These are phyloP conservation scores for Spiraea crenata DNA, from an alignment of 331 rosid species.

Conservation along the genomic window DNA sequence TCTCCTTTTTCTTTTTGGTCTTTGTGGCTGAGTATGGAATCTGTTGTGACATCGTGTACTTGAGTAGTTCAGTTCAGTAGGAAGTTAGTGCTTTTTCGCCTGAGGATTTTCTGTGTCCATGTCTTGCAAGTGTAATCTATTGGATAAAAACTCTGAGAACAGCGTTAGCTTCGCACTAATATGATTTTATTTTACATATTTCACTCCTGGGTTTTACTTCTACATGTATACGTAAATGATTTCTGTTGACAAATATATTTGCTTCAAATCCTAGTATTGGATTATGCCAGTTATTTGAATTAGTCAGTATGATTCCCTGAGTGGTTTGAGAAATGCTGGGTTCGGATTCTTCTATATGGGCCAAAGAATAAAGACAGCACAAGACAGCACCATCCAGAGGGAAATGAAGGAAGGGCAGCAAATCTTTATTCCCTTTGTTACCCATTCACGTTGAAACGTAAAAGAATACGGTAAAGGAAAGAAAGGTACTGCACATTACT, in stretches of 20 bases:
- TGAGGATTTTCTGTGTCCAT: slow-evolving; percentile 27
- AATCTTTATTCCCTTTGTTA: not conserved
- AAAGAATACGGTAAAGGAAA: not conserved
- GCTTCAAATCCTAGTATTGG: too few species aligned
- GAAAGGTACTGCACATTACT: not conserved
- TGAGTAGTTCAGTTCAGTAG: slow-evolving; percentile 37
- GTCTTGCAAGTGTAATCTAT: slow-evolving; percentile 70
- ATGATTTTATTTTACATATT: slow-evolving; percentile 19
- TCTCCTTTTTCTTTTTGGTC: not conserved
- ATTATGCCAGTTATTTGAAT: too few species aligned
- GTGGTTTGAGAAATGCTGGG: too few species aligned
- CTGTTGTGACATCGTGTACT: slow-evolving; percentile 43
- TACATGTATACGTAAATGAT: too few species aligned
- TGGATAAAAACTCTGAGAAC: slow-evolving; percentile 38
- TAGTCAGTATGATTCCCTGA: too few species aligned
- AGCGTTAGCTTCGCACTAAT: slow-evolving; percentile 27
- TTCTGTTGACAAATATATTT: too few species aligned
- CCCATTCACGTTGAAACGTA: not conserved
- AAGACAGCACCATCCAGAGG: too few species aligned
- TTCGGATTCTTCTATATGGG: too few species aligned
- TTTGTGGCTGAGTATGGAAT: slow-evolving; percentile 32
- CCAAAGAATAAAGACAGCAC: too few species aligned
- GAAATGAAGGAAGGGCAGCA: too few species aligned
- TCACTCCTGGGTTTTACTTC: not conserved
- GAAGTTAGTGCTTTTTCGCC: slow-evolving; percentile 20